Conservation (phyloP, 768 basidiomycete genomes). For the Cyclocybe cylindracea region DNA sequence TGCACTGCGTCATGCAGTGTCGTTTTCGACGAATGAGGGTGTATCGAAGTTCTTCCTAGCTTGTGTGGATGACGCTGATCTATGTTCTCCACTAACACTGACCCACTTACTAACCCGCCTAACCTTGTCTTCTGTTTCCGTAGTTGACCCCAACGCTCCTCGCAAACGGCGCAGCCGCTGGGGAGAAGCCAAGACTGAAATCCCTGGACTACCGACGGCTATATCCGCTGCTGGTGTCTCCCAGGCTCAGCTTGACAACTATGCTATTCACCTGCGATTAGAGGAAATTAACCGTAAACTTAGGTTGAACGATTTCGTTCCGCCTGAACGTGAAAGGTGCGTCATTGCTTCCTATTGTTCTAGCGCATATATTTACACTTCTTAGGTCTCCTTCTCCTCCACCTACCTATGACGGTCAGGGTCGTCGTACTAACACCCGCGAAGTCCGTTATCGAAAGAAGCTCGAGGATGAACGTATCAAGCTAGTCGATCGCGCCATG, state of each 20-base stretch:
- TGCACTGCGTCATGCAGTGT: constrained; percentile 26
- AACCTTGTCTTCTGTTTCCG: constrained; percentile 39
- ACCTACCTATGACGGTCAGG: constrained; percentile 95
- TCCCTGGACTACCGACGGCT: constrained; percentile 92
- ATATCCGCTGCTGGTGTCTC: constrained; percentile 93
- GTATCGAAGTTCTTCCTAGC: constrained; percentile 18
- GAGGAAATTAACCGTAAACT: constrained; percentile 98
- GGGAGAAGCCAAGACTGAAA: constrained; percentile 92
- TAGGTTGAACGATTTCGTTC: constrained; percentile 90
- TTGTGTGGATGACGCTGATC: constrained; percentile 32
- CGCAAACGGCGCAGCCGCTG: constrained; percentile 97
- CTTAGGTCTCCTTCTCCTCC: constrained; percentile 92
- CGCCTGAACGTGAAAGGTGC: constrained; percentile 93
- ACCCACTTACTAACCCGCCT: constrained; percentile 61
- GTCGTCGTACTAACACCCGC: constrained; percentile 96
- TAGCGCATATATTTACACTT: constrained; percentile 27
- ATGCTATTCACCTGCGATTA: constrained; percentile 92
- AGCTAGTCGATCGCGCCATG: constrained; percentile 93
- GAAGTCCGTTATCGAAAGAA: constrained; percentile 98
- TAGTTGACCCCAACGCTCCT: constrained; percentile 83
- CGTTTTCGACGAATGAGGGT: constrained; percentile 33
- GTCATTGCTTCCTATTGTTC: constrained; percentile 12
- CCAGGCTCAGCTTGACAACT: constrained; percentile 95
- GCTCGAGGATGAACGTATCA: constrained; percentile 88
- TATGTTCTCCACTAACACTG: constrained; percentile 33